Evolutionary conservation across 1,284 basidiomycete genomes (phyloP), one percentile per base, ranked within the genome.

Genomic region (Peniophora sp.): DNA sequence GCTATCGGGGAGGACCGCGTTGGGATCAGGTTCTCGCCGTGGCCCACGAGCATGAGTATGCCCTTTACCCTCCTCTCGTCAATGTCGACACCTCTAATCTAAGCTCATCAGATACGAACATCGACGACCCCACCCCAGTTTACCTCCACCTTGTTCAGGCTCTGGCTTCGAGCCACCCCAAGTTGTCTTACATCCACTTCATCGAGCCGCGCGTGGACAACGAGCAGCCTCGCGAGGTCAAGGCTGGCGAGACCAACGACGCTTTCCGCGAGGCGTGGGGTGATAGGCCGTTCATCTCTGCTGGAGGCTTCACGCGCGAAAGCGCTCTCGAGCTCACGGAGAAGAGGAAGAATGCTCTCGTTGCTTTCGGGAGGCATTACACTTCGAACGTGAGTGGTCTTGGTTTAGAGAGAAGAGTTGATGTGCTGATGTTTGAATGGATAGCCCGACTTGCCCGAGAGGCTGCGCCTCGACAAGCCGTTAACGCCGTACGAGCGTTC

Each of bases 21-120:
- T 3, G 74, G 68, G 2, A 69, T 83, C 50, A 67, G 78, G 17
- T 52, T 78, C 35, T 73, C 72, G 35, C 79, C 79, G 1, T 81
- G 70, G 67, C 65, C 63, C 45, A 56, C 54, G 27, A 32, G 27
- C 27, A 2, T 66, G 55, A 51, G 57, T 25, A 8, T 23, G 38
- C 16, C 5, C n/a, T 41, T 41, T 41, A 20, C 5, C 38, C 5
- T 41, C 19, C 38, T 41, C 10, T 44, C 17, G 10, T 16, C 10
- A 11, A 16, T 19, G 12, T 16, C 12, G 41, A 16, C 10, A 19
- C 34, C n/a, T 36, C 34, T 36, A 36, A n/a, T 36, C 34, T 36
- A 36, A n/a, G 10, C 10, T 10, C n/a, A 36, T n/a, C n/a, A 32
- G 27, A 32, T 12, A 32, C 27, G n/a, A 41, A 41, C 2, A 67